phyloP scores from a whole-genome alignment of 345 rosid genomes.

The Eucalyptus tenuipes region DNA sequence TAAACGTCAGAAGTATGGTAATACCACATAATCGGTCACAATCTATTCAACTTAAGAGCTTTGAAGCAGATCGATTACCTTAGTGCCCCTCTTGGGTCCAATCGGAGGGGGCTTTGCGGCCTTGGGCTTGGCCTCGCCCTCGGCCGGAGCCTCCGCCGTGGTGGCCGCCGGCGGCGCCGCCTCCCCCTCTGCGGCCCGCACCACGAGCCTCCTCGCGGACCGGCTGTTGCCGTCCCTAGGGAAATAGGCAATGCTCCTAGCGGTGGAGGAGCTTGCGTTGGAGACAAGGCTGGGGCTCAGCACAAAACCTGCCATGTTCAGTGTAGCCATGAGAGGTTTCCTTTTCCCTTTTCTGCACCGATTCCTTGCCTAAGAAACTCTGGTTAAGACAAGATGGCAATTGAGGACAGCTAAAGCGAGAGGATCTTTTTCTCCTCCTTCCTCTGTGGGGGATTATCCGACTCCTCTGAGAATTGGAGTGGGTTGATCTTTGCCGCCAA shows the following conservation, averaged over 20 bases:
- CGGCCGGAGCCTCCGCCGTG: not conserved
- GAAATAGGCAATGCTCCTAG: conserved; percentile 1
- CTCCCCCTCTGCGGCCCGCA: conserved; percentile 1
- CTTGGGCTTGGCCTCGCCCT: not conserved
- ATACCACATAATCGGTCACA: not conserved
- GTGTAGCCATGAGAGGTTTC: conserved; percentile 1
- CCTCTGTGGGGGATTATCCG: not conserved
- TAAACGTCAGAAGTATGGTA: not conserved
- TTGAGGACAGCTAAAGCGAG: not conserved
- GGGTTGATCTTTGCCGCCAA: conserved; percentile 8
- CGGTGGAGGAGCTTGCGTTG: not conserved
- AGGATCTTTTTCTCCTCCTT: not conserved
- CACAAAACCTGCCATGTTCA: conserved; percentile 3
- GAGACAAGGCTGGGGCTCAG: not conserved
- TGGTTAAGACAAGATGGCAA: not conserved
- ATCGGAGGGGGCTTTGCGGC: conserved; percentile 14
- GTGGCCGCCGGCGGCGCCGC: not conserved
- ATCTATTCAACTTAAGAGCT: not conserved
- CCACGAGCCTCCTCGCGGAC: not conserved
- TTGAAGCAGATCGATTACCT: not conserved
- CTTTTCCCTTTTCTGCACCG: not conserved
- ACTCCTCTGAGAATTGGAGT: not conserved
- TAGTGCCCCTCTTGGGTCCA: conserved; percentile 16
- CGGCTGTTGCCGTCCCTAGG: not conserved
- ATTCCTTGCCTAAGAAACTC: not conserved